phyloP scores from a whole-genome alignment of 2,329 filamentous ascomycete genomes.

The Xylaria sp. region DNA sequence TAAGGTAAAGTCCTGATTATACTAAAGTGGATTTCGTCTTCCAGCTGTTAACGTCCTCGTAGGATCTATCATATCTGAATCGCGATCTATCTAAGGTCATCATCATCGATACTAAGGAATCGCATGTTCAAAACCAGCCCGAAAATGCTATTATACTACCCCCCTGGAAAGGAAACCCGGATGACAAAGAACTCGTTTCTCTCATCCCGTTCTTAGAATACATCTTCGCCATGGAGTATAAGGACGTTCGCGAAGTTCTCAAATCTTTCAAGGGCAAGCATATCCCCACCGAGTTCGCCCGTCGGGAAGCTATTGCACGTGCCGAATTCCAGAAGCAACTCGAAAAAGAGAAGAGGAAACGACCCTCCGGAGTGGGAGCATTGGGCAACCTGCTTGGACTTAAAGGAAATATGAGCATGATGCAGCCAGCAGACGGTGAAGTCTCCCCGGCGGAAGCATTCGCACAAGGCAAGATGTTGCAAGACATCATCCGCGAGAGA shows the following conservation, averaged over 20 bases:
- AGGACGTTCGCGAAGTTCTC: constrained; percentile 86
- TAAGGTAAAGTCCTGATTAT: constrained; percentile 71
- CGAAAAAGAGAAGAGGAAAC: constrained; percentile 71
- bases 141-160: constrained; percentile 94
- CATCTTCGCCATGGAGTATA: constrained; percentile 90
- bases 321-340: constrained; percentile 86
- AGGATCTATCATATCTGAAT: constrained; percentile 98
- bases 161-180: constrained; percentile 86
- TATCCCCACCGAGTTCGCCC: constrained; percentile 90
- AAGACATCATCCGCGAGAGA: constrained; percentile 91
- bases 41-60: constrained; percentile 27
- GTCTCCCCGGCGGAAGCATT: constrained; percentile 79
- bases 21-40: background rate
- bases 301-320: constrained; percentile 85
- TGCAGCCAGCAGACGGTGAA: constrained; percentile 72
- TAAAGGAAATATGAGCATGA: constrained; percentile 74
- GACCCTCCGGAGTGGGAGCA: constrained; percentile 71
- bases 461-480: constrained; percentile 94
- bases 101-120: constrained; percentile 86
- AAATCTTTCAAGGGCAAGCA: constrained; percentile 89
- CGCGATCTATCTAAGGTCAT: constrained; percentile 95
- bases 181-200: constrained; percentile 86
- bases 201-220: constrained; percentile 98
- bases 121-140: constrained; percentile 89
- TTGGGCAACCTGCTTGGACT: constrained; percentile 81